phyloP scores from a whole-genome alignment of 768 basidiomycete species.

The Naganishia antarctica region DNA sequence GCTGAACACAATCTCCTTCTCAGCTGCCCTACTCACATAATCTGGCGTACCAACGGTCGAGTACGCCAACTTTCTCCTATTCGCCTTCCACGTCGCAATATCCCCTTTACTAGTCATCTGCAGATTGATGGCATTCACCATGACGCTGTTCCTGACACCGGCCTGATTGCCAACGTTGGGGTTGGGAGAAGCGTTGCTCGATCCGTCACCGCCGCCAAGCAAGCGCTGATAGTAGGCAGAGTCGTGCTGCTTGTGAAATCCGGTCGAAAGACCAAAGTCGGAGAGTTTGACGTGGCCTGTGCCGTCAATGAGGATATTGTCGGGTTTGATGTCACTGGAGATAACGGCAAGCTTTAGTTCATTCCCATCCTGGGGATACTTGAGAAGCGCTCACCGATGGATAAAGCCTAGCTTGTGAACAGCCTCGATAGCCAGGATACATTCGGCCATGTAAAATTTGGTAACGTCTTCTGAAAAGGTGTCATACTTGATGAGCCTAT shows the following conservation, averaged over 20 bases:
- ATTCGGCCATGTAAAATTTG: constrained; percentile 98
- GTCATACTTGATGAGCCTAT: constrained; percentile 87
- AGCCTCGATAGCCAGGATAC: constrained; percentile 92
- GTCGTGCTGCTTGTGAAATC: constrained; percentile 97
- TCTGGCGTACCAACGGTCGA: constrained; percentile 97
- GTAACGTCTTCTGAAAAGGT: constrained; percentile 98
- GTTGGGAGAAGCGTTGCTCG: constrained; percentile 51
- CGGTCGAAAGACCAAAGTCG: constrained; percentile 98
- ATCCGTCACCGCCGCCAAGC: constrained; percentile 58
- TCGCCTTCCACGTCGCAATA: constrained; percentile 98
- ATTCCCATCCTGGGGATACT: too few species aligned
- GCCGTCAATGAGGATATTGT: constrained; percentile 97
- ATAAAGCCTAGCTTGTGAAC: constrained; percentile 97
- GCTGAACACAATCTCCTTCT: neutral
- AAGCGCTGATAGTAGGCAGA: constrained; percentile 89
- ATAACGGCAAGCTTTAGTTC: too few species aligned
- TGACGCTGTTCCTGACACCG: constrained; percentile 77
- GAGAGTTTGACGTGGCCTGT: constrained; percentile 96
- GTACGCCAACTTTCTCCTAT: constrained; percentile 91
- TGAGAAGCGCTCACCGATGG: constrained; percentile 65
- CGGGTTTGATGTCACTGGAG: constrained; percentile 98
- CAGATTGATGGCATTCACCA: constrained; percentile 93
- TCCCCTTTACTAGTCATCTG: constrained; percentile 79
- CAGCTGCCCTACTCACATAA: constrained; percentile 53
- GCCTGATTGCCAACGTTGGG: neutral